A percentile compares a stretch with the other conserved stretches of the same genome.
Conservation (phyloP, 305 asterid species). For the Solanum hybrid region DNA sequence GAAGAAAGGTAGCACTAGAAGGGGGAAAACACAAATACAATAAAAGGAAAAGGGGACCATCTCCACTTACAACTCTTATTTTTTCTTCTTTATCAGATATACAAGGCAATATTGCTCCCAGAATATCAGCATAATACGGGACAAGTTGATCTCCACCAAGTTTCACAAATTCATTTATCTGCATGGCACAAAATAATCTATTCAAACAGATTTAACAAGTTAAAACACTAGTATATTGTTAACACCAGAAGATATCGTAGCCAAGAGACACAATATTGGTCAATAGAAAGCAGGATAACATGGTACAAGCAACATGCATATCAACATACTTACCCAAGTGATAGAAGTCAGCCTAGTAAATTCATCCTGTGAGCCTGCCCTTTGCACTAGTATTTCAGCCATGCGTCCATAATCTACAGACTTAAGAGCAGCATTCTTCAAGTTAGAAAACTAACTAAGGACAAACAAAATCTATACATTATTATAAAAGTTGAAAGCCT, state of each 20-base stretch:
- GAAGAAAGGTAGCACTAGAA: neutral
- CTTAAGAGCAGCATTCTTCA: constrained; percentile 39
- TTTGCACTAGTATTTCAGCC: constrained; percentile 96
- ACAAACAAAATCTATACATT: constrained; percentile 8
- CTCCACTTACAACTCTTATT: constrained; percentile 78
- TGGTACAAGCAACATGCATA: neutral
- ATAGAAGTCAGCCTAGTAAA: constrained; percentile 94
- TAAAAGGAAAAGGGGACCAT: constrained; percentile 8
- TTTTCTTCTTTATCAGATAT: constrained; percentile 98
- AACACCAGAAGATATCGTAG: neutral
- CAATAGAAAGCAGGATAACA: constrained; percentile 9
- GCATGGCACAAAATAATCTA: constrained; percentile 16
- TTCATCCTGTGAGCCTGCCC: constrained; percentile 89
- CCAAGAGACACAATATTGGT: constrained; percentile 2
- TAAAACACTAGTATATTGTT: constrained; percentile 1
- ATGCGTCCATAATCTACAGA: constrained; percentile 99
- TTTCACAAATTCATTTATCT: constrained; percentile 96
- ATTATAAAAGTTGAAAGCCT: neutral
- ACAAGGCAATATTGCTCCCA: constrained; percentile 95
- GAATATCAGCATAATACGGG: constrained; percentile 96
- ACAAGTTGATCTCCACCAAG: constrained; percentile 99
- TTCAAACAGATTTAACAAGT: constrained; percentile 17
- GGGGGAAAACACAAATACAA: neutral
- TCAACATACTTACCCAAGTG: constrained; percentile 68
- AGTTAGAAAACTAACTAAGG: constrained; percentile 21